phyloP scores from a whole-genome alignment of 371 early-diverging fungal genomes.

The Apophysomyces sp. region DNA sequence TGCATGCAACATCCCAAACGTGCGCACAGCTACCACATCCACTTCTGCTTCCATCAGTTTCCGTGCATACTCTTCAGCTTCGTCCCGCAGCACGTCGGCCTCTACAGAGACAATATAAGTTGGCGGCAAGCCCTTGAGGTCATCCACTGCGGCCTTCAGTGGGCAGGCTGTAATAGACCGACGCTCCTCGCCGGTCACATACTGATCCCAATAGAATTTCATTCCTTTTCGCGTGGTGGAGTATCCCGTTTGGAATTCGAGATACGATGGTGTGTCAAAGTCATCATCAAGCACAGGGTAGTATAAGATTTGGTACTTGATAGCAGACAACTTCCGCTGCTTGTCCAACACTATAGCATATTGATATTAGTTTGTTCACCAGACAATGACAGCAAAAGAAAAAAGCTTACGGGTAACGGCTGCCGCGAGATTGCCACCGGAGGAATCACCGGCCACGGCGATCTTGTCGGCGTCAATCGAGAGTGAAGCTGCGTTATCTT shows the following conservation, averaged over 20 bases:
- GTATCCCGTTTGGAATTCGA: neutral
- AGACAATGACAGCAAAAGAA: neutral
- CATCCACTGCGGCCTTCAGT: slow-evolving; percentile 3
- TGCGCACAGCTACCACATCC: slow-evolving; percentile 4
- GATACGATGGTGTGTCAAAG: slow-evolving; percentile 25
- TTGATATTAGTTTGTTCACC: neutral
- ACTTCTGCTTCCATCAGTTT: slow-evolving; percentile 17
- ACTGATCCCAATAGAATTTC: neutral
- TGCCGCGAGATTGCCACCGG: slow-evolving; percentile 21
- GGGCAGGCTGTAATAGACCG: neutral
- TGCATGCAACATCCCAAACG: slow-evolving; percentile 17
- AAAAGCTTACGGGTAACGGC: slow-evolving; percentile 9
- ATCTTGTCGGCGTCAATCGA: slow-evolving; percentile 11
- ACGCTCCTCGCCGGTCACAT: neutral
- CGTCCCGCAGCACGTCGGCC: slow-evolving; percentile 15
- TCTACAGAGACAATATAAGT: slow-evolving; percentile 16
- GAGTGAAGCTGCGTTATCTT: slow-evolving; percentile 10
- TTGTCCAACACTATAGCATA: slow-evolving; percentile 10
- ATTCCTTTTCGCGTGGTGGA: slow-evolving; percentile 4
- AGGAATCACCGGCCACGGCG: slow-evolving; percentile 20
- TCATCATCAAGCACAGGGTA: slow-evolving; percentile 26
- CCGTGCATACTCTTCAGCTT: slow-evolving; percentile 13
- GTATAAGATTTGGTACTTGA: slow-evolving; percentile 26
- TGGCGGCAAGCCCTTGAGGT: neutral
- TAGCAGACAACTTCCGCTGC: slow-evolving; percentile 2